Evolutionary conservation across 257 asterid genomes (phyloP).

Genomic region (Eustoma russellianum): DNA sequence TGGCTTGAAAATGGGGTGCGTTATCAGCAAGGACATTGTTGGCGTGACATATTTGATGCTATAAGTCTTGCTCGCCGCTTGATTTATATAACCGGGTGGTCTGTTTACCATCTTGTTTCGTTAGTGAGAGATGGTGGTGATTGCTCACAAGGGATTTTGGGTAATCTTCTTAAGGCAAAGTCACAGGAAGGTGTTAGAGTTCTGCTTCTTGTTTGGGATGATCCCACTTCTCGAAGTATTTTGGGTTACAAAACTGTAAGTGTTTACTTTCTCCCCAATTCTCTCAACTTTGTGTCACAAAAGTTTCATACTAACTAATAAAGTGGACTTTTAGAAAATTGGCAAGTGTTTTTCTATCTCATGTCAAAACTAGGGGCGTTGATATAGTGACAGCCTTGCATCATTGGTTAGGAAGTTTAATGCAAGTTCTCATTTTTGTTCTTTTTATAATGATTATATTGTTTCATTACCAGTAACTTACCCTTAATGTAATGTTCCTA

Average conservation of each 20-base stretch:
- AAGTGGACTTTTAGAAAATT: no score
- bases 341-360: no score
- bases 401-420: no score
- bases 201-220: conserved; percentile 90
- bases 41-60: conserved; percentile 72
- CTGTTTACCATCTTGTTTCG: conserved; percentile 64
- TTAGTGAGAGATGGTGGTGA: conserved; percentile 62
- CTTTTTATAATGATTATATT: no score
- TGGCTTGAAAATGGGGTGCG: conserved; percentile 31
- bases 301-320: no score
- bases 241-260: conserved; percentile 88
- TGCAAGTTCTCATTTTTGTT: no score
- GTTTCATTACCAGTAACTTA: no score
- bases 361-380: no score
- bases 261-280: conserved; percentile 6
- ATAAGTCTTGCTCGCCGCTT: conserved; percentile 60
- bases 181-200: conserved; percentile 96
- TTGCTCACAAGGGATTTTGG: conserved; percentile 35
- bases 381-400: no score
- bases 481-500: no score
- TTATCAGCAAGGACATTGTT: conserved; percentile 54
- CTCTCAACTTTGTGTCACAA: no score
- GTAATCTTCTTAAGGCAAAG: conserved; percentile 72
- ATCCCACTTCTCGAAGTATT: conserved; percentile 82
- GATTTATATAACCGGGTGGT: conserved; percentile 88